These are phyloP conservation scores for Hibiscus tridactylites DNA, from an alignment of 345 rosid species.

Conservation along the genomic window DNA sequence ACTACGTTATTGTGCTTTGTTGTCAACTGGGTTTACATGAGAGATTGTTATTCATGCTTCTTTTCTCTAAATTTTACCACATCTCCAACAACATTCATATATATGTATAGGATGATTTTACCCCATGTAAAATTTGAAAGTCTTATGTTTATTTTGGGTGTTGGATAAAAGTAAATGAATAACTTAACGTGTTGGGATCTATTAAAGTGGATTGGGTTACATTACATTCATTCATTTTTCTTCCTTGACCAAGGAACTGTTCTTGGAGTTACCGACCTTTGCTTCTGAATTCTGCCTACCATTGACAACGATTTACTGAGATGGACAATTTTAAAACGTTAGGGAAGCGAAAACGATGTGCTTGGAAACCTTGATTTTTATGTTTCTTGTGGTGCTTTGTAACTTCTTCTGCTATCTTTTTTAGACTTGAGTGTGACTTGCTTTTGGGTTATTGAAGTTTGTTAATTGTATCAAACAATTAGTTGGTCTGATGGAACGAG, in stretches of 20 bases:
- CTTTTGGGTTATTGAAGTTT: not conserved
- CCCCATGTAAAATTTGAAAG: no score
- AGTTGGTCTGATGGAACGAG: no score
- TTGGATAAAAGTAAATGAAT: no score
- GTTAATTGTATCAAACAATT: no score
- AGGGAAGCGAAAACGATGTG: not conserved
- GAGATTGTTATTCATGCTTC: not conserved
- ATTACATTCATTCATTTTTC: not conserved
- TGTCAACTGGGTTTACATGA: constrained; percentile 10
- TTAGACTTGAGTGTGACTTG: not conserved
- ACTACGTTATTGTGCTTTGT: constrained; percentile 12
- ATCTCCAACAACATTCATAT: not conserved
- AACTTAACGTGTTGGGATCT: not conserved
- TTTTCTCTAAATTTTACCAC: not conserved
- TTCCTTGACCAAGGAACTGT: constrained; percentile 1
- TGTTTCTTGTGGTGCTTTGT: not conserved
- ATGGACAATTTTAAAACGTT: not conserved
- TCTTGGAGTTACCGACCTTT: not conserved
- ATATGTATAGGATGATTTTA: not conserved
- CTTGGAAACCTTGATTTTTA: not conserved
- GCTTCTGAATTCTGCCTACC: constrained; percentile 8
- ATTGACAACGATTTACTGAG: constrained; percentile 18
- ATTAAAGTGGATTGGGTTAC: not conserved
- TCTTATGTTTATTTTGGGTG: no score
- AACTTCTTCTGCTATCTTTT: not conserved